phyloP scores from a whole-genome alignment of 768 basidiomycete genomes.

The Kwoniella europaea region DNA sequence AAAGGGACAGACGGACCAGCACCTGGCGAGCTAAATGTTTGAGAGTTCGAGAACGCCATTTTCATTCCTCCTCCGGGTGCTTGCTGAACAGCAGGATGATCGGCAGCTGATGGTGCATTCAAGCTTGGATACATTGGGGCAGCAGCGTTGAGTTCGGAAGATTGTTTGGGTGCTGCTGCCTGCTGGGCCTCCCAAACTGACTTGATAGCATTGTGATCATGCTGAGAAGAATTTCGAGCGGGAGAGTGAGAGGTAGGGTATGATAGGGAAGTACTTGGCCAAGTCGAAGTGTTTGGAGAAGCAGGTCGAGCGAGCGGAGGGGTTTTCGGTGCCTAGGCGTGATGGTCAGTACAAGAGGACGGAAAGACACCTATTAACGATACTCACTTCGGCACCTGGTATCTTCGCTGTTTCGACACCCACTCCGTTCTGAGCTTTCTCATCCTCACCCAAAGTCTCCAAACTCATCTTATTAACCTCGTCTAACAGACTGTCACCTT shows the following conservation, averaged over 20 bases:
- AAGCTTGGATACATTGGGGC: conserved; percentile 46
- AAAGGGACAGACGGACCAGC: conserved; percentile 7
- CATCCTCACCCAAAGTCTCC: conserved; percentile 45
- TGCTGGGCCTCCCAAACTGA: conserved; percentile 47
- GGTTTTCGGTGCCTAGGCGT: conserved; percentile 39
- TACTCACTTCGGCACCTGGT: conserved; percentile 42
- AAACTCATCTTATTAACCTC: conserved; percentile 58
- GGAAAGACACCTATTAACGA: background rate
- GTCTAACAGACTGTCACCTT: conserved; percentile 53
- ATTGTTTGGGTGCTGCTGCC: conserved; percentile 8
- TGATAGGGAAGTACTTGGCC: conserved; percentile 31
- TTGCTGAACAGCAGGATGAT: conserved; percentile 23
- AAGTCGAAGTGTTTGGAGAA: conserved; percentile 32
- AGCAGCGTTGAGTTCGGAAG: conserved; percentile 15
- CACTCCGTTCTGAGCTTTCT: conserved; percentile 19
- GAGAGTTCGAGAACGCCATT: conserved; percentile 26
- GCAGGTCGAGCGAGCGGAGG: conserved; percentile 32
- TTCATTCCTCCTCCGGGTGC: conserved; percentile 18
- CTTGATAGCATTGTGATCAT: conserved; percentile 45
- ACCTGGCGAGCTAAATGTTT: conserved; percentile 29
- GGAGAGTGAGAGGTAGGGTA: conserved; percentile 39
- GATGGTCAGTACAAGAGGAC: conserved; percentile 3
- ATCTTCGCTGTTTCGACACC: conserved; percentile 6
- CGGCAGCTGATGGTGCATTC: conserved; percentile 41
- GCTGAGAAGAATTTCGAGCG: conserved; percentile 29